Base-by-base conservation (phyloP, 2,329 filamentous ascomycete species). In the Hypoxylon sp. region DNA sequence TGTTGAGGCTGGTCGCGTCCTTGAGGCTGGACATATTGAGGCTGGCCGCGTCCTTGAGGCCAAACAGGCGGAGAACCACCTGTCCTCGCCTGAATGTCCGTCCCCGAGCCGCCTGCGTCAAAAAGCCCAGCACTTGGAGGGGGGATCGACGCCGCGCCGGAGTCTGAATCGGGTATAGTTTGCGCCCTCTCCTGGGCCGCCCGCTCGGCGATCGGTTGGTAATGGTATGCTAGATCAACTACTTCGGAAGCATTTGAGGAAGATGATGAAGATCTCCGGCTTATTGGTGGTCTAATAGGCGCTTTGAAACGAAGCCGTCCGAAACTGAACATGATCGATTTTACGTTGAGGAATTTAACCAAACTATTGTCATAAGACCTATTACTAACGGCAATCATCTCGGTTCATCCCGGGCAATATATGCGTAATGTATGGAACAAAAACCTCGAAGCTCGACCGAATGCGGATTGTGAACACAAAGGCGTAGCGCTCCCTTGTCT, bases 391-490 rank as follows among this genome's bases (percentile, higher is more conserved):
- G 14, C 14, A 27, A 27, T 3, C 16, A 6, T 16, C 30, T 11
- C 2, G 16, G 19, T 6, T 39, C n/a, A 2, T 21, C 4, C 14
- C 11, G 3, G 21, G 37, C n/a, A 39, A 29, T 37, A 52, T 39
- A 41, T 52, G 32, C 27, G 21, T 27, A 52, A 27, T 37, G 32
- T 21, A 16, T 52, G 16, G 23, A 27, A 52, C 37, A 52, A 41
- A 52, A 37, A 39, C 30, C 21, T 50, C 29, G 21, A 50, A 30
- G 16, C 2, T 19, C 12, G 16, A 5, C 47, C 21, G 29, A 50
- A 34, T 34, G 47, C 47, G 29, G 29, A 34, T 50, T 50, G 16
- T 50, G 7, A 5, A n/a, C 12, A 32, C 12, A 9, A 11, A 27
- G 21, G 21, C 3, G 25, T 34, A 34, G 8, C 12, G 32, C 5